Base-by-base conservation (phyloP, 129 eudicot species). In the Oenanthe sinensis region DNA sequence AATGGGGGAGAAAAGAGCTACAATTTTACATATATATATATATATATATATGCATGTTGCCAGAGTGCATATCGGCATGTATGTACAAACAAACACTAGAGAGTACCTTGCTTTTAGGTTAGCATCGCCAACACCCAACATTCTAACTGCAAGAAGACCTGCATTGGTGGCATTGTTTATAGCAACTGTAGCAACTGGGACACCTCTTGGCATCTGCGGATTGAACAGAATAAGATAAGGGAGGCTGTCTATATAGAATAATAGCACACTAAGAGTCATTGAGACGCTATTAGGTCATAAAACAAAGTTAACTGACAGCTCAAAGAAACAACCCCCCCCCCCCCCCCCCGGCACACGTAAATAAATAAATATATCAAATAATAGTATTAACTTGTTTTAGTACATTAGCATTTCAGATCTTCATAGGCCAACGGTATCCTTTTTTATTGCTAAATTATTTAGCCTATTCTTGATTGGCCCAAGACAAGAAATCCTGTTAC, bases 161-260 rank as follows among this genome's bases (percentile, higher is more conserved):
- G 99, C 99, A 85, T 95, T 95, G 44, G 96, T 92, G 42, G 99
- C 99, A 81, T 95, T 95, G 82, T 95, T 95, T 85, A 95, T 95
- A 13, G 97, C 94, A 82, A 95, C 99, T 20, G 97, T 88, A 20
- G 97, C 99, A 77, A 95, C 99, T 55, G 97, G 99, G 60, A 95
- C 97, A 65, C 99, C 99, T 80, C 99, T 92, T 12, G 99, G 99
- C 99, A 95, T 92, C 99, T 95, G 79, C 84, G 78, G 13, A 62
- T 68, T 36, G 33, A 46, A 45, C 17, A 50, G 36, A 48, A n/a
- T n/a, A n/a, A n/a, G n/a, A n/a, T n/a, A 65, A 26, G 71, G 42
- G 42, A 1, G 43, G 13, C 16, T 28, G 20, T 13, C 4, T 30
- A 14, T 3, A 14, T 14, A 67, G 4, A 30, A 65, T 14, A 14